These are phyloP conservation scores for Tritrichomonas foetus DNA, from an alignment of 208 protist species.

Conservation along the genomic window DNA sequence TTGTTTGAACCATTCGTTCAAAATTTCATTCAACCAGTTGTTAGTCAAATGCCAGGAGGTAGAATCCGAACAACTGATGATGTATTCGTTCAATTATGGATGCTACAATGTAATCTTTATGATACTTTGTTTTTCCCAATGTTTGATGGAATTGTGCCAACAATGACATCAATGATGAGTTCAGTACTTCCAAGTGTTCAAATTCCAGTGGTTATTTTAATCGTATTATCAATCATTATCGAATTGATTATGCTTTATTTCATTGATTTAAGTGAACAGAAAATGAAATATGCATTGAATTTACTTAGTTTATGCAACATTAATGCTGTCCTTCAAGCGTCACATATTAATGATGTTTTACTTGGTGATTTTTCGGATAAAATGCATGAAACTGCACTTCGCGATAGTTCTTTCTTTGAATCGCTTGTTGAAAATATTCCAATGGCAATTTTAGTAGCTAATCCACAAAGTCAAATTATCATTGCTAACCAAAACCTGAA, in stretches of 20 bases:
- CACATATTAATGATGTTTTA: neutral
- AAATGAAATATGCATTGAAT: neutral
- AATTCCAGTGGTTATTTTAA: neutral
- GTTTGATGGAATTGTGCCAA: neutral
- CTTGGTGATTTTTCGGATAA: neutral
- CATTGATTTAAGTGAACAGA: neutral
- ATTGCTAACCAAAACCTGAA: neutral
- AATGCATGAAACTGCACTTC: neutral
- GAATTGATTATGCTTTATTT: neutral
- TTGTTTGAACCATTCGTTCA: no score
- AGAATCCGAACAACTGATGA: no score
- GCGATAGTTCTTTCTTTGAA: neutral
- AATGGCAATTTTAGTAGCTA: neutral
- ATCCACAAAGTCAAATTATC: neutral
- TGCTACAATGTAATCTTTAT: neutral
- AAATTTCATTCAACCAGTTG: no score
- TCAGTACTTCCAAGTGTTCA: neutral
- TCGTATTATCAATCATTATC: neutral
- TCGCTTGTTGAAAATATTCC: neutral
- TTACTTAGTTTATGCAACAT: neutral
- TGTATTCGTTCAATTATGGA: no score
- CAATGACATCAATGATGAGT: neutral
- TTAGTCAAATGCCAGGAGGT: no score
- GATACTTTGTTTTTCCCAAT: conserved; percentile 12
- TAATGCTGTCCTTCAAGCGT: neutral